Evolutionary conservation across 2,329 filamentous ascomycete species (phyloP).

Genomic region (Curvularia lunata): DNA sequence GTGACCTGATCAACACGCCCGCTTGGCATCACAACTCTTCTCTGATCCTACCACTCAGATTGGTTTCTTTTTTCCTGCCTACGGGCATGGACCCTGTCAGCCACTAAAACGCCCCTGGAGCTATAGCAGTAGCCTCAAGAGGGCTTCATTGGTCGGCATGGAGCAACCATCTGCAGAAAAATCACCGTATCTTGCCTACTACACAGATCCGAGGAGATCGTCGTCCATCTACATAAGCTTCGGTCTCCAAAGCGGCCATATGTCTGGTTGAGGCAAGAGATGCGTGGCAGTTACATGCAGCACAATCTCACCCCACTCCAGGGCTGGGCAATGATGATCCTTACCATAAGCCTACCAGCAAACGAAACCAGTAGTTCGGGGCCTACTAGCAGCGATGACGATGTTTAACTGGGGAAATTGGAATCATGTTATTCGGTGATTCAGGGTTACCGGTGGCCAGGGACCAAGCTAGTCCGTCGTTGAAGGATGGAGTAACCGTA

Average conservation of each 20-base stretch:
- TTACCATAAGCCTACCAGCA: constrained; percentile 8
- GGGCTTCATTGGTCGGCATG: too few relatives aligned
- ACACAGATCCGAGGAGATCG: neutral
- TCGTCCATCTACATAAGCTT: neutral
- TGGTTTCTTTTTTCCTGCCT: neutral
- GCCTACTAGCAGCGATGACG: constrained; percentile 2
- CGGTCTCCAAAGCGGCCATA: neutral
- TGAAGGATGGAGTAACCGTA: neutral
- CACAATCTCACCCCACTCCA: constrained; percentile 10
- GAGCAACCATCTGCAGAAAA: neutral
- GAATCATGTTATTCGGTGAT: constrained; percentile 5
- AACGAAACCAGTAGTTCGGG: constrained; percentile 1
- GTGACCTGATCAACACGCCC: constrained; percentile 5
- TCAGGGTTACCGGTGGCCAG: neutral
- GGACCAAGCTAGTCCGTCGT: constrained; percentile 2
- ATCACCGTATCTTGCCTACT: neutral
- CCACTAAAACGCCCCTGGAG: neutral
- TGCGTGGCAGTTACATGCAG: constrained; percentile 7
- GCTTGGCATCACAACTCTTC: neutral
- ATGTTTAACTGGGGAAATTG: constrained; percentile 10
- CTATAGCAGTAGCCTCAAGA: neutral
- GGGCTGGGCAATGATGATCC: constrained; percentile 23
- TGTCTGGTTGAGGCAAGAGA: constrained; percentile 6
- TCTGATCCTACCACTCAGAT: neutral
- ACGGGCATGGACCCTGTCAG: neutral